phyloP scores from a whole-genome alignment of 192 early-diverging fungal genomes.

The Mortierella hygrophila region DNA sequence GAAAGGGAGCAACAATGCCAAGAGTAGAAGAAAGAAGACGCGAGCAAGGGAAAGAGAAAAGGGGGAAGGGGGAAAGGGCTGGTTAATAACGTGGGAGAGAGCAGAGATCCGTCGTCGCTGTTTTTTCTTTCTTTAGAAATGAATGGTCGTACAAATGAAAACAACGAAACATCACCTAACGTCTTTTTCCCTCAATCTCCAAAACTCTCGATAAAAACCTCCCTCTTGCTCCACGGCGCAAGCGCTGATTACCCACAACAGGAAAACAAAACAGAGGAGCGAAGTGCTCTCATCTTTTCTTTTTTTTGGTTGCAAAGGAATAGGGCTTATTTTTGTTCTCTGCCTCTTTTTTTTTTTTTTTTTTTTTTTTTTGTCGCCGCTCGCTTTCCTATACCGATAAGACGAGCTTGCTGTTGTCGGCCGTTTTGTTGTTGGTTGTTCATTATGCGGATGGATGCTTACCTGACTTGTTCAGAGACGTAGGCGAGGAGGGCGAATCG shows the following conservation, averaged over 20 bases:
- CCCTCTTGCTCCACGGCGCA: background rate
- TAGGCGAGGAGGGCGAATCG: conserved; percentile 68
- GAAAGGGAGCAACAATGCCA: background rate
- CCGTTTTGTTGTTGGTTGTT: background rate
- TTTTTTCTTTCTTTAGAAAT: background rate
- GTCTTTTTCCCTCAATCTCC: background rate
- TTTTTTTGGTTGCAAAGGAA: background rate
- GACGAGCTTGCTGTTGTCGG: background rate
- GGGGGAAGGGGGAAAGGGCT: background rate
- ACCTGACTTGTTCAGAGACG: conserved; percentile 73
- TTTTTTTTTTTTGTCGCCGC: conserved; percentile 2
- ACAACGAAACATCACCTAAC: background rate
- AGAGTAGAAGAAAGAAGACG: background rate
- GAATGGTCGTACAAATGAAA: background rate
- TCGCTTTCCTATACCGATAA: conserved; percentile 1
- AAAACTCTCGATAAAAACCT: background rate
- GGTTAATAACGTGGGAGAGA: background rate
- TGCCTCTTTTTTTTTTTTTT: background rate
- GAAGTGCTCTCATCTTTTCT: background rate
- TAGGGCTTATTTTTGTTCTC: background rate
- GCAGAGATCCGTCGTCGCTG: background rate
- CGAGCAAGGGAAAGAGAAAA: background rate
- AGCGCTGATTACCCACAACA: too few relatives aligned
- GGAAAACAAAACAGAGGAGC: background rate
- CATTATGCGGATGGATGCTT: conserved; percentile 4